Base-by-base conservation (phyloP, 1,139 yeast genomes). In the Yamadazyma siamensis region DNA sequence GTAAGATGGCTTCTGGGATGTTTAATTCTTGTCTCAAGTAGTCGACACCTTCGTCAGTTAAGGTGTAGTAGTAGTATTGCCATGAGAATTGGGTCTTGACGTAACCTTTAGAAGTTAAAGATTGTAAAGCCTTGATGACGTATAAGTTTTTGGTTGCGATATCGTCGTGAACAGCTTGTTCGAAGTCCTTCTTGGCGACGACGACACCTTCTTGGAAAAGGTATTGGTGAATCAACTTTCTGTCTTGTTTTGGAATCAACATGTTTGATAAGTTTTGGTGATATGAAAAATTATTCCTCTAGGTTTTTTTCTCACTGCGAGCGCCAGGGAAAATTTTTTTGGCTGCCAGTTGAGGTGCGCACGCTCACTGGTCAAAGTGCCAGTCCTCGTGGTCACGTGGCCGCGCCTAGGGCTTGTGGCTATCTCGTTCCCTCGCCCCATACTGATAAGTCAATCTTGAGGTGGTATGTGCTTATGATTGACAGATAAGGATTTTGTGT, bases 11-110 rank as follows among this genome's bases (percentile, higher is more conserved):
- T 71, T 84, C 94, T 74, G 98, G 98, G 61, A 91, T 82, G 82
- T 89, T 89, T 72, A 91, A 84, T 86, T 89, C 94, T 66, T 85
- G 87, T 77, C 97, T 86, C 69, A 91, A 85, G 85, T 77, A 91
- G 66, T 88, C 96, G 52, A 94, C 94, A 81, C 99, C 99, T 75
- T 86, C 96, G 69, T 94, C 97, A 66, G 97, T 91, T 70, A 94
- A 86, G 79, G 98, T 88, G 94, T 94, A 94, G 95, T 91, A 94
- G 79, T 91, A 94, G 82, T 87, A 87, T 84, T 89, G 96, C 99
- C 99, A 91, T 61, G 98, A 91, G 84, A 91, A 91, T 76, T 89
- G 97, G 61, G 99, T 91, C 86, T 89, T 88, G 74, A 91, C 97
- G 81, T 64, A 91, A 70, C 99, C 99, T 77, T 83, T 88, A 54